Evolutionary conservation across 352 stramenopile genomes (phyloP), one percentile per base, ranked within the genome.

Genomic region (Globisporangium abappressorium): DNA sequence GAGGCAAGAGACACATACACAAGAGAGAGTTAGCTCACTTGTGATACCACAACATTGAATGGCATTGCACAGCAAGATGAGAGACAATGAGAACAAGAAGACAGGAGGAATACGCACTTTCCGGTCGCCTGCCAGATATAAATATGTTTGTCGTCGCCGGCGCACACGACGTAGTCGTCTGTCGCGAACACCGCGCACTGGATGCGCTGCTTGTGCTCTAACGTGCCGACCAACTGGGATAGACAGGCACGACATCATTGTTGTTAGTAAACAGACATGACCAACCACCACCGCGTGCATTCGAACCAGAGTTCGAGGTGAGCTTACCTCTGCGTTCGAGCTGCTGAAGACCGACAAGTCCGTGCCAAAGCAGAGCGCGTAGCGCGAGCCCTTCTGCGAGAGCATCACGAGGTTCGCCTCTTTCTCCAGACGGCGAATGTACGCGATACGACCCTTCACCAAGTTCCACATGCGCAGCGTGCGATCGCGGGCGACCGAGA

Each of bases 401-500:
- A 94, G 88, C 65, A 89, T 80, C 30, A 94, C 86, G 22, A 89
- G 65, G 30, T 83, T 77, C 11, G 89, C 84, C 66, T 95, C 86
- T 55, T 92, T 89, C 64, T 95, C 89, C 2, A 96, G 74, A 24
- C 89, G 85, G 34, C 87, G 85, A 65, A 96, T 96, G 74, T 91
- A 96, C 12, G 86, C 86, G n/a, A 91, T 92, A 53, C 89, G 87
- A 24, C 90, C 90, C 57, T 95, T 95, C 33, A 97, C 85, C 2
- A 97, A 70, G 74, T 97, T 96, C 90, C 90, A 97, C 84, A 97
- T 93, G 46, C 89, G 86, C 70, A 97, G 71, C 55, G 89, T 97
- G 56, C 83, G 79, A 53, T 97, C 90, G 9, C 79, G 79, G 6
- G 87, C 85, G 3, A 95, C 85, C 1, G 89, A 96, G 41, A 97